phyloP scores from a whole-genome alignment of 1,284 basidiomycete genomes.

The Cryptococcus sp. region DNA sequence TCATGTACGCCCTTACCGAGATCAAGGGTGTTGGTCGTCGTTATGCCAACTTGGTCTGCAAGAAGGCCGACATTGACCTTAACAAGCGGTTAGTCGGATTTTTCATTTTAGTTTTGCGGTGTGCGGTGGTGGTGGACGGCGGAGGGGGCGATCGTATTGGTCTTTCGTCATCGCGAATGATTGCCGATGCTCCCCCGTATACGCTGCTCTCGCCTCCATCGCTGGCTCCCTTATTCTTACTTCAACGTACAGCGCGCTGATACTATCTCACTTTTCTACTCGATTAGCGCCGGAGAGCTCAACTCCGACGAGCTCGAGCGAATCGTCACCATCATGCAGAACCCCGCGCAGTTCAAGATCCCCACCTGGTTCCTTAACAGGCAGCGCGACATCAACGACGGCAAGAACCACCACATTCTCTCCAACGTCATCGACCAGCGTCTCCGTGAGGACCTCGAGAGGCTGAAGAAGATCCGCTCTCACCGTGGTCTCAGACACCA shows the following conservation, averaged over 20 bases:
- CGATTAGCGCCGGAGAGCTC: conserved; percentile 85
- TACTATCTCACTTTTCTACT: not conserved
- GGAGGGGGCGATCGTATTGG: not conserved
- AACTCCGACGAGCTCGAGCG: conserved; percentile 98
- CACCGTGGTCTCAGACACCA: conserved; percentile 98
- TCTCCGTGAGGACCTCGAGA: conserved; percentile 96
- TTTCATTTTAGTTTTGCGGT: not conserved
- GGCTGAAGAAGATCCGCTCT: conserved; percentile 98
- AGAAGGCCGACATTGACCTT: conserved; percentile 99
- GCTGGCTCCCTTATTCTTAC: conserved; percentile 3
- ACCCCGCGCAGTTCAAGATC: conserved; percentile 99
- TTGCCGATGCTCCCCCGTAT: not conserved
- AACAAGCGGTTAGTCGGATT: conserved; percentile 83
- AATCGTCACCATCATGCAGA: conserved; percentile 99
- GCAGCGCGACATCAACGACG: conserved; percentile 96
- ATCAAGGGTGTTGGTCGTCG: conserved; percentile 99
- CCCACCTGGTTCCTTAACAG: conserved; percentile 98
- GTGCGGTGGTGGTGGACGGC: not conserved
- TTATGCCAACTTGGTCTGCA: conserved; percentile 99
- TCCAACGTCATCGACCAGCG: conserved; percentile 99
- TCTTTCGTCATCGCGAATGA: too few relatives aligned
- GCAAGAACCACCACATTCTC: conserved; percentile 94
- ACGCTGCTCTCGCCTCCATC: not conserved
- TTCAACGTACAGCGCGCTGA: not conserved
- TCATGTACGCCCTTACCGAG: conserved; percentile 95